Evolutionary conservation across 2,329 filamentous ascomycete genomes (phyloP).

Genomic region (Pseudogymnoascus sp.): DNA sequence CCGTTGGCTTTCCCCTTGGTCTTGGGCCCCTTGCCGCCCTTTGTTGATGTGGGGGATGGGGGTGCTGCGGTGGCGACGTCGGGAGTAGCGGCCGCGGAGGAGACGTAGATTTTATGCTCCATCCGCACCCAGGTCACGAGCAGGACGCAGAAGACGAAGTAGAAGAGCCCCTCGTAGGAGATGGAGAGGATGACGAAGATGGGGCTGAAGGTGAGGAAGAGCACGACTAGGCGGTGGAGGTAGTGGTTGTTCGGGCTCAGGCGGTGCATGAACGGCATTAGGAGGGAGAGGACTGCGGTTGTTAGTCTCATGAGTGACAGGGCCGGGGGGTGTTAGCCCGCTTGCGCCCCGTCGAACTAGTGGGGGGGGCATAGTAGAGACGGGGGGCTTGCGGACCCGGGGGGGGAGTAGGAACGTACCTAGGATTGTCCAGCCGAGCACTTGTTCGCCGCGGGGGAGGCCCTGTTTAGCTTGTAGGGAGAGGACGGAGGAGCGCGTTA

Average conservation of each 20-base stretch:
- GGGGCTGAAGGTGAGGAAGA: conserved; percentile 89
- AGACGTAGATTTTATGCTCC: conserved; percentile 66
- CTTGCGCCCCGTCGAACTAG: not conserved
- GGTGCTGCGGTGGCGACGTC: not conserved
- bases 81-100: conserved; percentile 24
- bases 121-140: conserved; percentile 86
- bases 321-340: not conserved
- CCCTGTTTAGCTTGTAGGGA: conserved; percentile 81
- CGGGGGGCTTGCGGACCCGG: not conserved
- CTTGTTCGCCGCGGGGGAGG: conserved; percentile 78
- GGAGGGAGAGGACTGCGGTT: conserved; percentile 57
- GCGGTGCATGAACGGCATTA: conserved; percentile 74
- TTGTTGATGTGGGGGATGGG: conserved; percentile 18
- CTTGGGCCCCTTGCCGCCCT: not conserved
- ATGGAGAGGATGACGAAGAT: conserved; percentile 94
- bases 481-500: conserved; percentile 78
- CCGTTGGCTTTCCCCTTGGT: conserved; percentile 16
- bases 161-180: conserved; percentile 95
- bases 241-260: conserved; percentile 79
- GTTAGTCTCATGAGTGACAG: conserved; percentile 5
- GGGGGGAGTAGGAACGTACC: conserved; percentile 41
- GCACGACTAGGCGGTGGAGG: conserved; percentile 76
- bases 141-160: conserved; percentile 77
- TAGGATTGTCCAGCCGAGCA: conserved; percentile 75
- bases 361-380: not conserved